phyloP scores from a whole-genome alignment of 441 rosid species.

The Erodium moschatum region DNA sequence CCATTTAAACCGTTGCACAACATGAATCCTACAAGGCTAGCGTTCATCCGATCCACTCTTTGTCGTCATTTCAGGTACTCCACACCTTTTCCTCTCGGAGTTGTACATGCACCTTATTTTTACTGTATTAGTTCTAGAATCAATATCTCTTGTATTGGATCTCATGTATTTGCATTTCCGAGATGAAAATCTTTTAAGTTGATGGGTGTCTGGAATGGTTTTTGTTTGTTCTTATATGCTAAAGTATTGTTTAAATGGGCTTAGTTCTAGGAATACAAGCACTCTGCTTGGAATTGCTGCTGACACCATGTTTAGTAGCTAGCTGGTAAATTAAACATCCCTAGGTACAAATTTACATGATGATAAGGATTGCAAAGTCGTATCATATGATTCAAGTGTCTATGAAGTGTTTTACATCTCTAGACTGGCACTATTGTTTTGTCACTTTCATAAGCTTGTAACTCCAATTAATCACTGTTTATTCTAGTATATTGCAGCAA shows the following conservation, averaged over 20 bases:
- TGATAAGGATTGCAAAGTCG: not conserved
- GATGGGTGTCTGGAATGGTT: not conserved
- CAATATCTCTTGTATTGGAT: not conserved
- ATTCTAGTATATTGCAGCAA: not conserved
- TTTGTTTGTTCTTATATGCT: too few species aligned
- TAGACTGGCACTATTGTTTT: not conserved
- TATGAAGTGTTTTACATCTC: not conserved
- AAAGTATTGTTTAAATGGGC: not conserved
- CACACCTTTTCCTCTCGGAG: not conserved
- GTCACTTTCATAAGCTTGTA: too few species aligned
- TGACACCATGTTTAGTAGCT: not conserved
- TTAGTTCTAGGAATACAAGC: not conserved
- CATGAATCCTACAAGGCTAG: slow-evolving; percentile 77
- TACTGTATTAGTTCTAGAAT: not conserved
- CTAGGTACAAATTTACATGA: not conserved
- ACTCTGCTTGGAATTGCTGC: not conserved
- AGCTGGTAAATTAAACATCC: not conserved
- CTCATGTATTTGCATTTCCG: not conserved
- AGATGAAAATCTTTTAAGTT: not conserved
- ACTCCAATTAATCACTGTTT: not conserved
- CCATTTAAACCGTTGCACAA: slow-evolving; percentile 79
- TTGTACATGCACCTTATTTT: not conserved
- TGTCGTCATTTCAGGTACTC: slow-evolving; percentile 69
- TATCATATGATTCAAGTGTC: not conserved
- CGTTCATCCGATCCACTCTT: slow-evolving; percentile 84